Percentiles rank a stretch among this genome's conserved stretches.
These are phyloP conservation scores for Fraxinus dipetala DNA, from an alignment of 305 asterid species.

Conservation along the genomic window DNA sequence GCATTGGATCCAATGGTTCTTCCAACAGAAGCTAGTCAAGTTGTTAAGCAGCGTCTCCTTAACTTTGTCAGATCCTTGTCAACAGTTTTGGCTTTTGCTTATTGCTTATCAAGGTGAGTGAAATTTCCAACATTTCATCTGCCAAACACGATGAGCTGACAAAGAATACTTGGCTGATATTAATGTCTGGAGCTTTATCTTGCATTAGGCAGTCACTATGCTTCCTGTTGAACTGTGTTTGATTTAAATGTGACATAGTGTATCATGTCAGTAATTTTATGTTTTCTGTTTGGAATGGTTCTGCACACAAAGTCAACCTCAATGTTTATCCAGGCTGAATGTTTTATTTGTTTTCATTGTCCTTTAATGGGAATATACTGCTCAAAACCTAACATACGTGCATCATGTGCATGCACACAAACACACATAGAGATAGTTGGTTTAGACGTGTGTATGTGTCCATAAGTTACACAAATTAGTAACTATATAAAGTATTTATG, in stretches of 20 bases:
- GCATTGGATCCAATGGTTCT: constrained; percentile 74
- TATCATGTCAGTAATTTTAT: neutral
- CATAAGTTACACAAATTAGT: neutral
- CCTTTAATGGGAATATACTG: neutral
- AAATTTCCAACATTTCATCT: neutral
- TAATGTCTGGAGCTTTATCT: neutral
- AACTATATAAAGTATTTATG: neutral
- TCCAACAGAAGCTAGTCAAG: constrained; percentile 73
- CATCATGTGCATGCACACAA: constrained; percentile 9
- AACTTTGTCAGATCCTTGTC: constrained; percentile 84
- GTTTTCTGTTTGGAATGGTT: neutral
- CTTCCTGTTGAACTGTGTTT: constrained; percentile 14
- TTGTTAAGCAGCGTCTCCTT: constrained; percentile 72
- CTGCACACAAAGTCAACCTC: neutral
- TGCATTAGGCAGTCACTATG: constrained; percentile 14
- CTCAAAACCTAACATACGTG: neutral
- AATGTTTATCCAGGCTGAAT: constrained; percentile 7
- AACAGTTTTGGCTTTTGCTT: constrained; percentile 81
- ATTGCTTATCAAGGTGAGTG: constrained; percentile 74
- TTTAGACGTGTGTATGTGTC: neutral
- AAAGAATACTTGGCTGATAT: neutral
- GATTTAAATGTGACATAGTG: constrained; percentile 1
- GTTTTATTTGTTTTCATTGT: constrained; percentile 6
- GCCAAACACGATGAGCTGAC: neutral
- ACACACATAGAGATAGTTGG: neutral